Conservation (phyloP, 495 filamentous ascomycete genomes). For the Aspergillus asperescens region DNA sequence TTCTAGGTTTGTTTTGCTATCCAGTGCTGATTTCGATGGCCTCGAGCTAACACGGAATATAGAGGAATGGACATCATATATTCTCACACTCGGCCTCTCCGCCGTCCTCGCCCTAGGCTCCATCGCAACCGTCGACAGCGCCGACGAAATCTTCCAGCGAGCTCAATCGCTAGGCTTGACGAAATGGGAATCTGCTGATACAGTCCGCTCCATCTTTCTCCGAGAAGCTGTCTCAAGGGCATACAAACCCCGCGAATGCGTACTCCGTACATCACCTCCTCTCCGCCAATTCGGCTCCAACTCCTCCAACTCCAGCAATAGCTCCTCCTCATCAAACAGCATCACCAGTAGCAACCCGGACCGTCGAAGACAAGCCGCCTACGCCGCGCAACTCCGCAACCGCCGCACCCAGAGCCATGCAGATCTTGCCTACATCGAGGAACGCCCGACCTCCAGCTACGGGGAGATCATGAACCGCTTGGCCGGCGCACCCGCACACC, state of each 20-base stretch:
- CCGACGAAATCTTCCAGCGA: constrained; percentile 43
- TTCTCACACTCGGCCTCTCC: constrained; percentile 56
- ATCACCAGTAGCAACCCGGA: constrained; percentile 15
- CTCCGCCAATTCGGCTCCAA: constrained; percentile 10
- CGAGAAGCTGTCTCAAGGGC: constrained; percentile 57
- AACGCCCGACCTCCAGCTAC: constrained; percentile 45
- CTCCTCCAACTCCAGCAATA: constrained; percentile 1
- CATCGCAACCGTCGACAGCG: constrained; percentile 38
- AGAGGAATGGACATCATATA: constrained; percentile 62
- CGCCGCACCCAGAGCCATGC: constrained; percentile 27
- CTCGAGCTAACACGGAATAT: constrained; percentile 30
- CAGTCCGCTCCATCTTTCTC: constrained; percentile 55
- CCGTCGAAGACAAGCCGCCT: constrained; percentile 34
- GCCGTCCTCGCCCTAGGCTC: constrained; percentile 52
- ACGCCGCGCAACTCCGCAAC: constrained; percentile 39
- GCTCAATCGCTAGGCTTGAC: constrained; percentile 53
- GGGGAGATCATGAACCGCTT: constrained; percentile 34
- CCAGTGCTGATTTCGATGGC: neutral
- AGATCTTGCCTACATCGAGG: constrained; percentile 32
- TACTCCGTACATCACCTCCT: constrained; percentile 6
- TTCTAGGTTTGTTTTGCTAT: constrained; percentile 44
- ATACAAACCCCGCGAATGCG: constrained; percentile 49
- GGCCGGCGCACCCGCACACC: constrained; percentile 18
- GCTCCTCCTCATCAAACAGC: constrained; percentile 4
- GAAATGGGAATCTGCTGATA: constrained; percentile 48